Percentiles rank a stretch among this genome's conserved stretches.
These are phyloP conservation scores for Coemansia sp. DNA, from an alignment of 192 early-diverging fungal species.

Conservation along the genomic window DNA sequence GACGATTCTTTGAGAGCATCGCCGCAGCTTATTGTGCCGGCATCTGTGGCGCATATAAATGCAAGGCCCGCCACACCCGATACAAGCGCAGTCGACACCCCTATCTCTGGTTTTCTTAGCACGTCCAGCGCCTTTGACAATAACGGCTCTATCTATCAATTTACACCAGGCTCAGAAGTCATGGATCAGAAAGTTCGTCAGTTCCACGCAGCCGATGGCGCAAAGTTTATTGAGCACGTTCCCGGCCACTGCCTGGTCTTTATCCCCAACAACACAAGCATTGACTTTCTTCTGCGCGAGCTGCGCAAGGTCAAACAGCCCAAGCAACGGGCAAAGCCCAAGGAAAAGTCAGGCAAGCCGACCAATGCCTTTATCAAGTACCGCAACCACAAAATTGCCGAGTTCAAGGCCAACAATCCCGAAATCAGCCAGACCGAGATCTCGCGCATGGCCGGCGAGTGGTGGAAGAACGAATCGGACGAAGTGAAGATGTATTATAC, in stretches of 20 bases:
- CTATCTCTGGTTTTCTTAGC: conserved; percentile 6
- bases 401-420: conserved; percentile 38
- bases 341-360: conserved; percentile 43
- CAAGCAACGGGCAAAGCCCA: neutral
- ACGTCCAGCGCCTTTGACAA: conserved; percentile 10
- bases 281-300: conserved; percentile 25
- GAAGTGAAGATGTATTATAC: conserved; percentile 45
- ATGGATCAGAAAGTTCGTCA: conserved; percentile 36
- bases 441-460: conserved; percentile 52
- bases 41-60: conserved; percentile 47
- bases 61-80: conserved; percentile 2
- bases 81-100: neutral
- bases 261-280: conserved; percentile 17
- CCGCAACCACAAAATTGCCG: conserved; percentile 49
- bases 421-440: conserved; percentile 52
- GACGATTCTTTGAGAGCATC: conserved; percentile 19
- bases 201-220: conserved; percentile 33
- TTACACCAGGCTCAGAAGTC: conserved; percentile 16
- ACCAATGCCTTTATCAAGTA: conserved; percentile 55
- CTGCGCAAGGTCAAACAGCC: conserved; percentile 43
- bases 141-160: conserved; percentile 14
- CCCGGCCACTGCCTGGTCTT: conserved; percentile 45
- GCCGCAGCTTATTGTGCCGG: conserved; percentile 18
- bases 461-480: conserved; percentile 48
- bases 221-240: conserved; percentile 42